Base-by-base conservation (phyloP, 148 eudicot species). In the Chenopodium album region DNA sequence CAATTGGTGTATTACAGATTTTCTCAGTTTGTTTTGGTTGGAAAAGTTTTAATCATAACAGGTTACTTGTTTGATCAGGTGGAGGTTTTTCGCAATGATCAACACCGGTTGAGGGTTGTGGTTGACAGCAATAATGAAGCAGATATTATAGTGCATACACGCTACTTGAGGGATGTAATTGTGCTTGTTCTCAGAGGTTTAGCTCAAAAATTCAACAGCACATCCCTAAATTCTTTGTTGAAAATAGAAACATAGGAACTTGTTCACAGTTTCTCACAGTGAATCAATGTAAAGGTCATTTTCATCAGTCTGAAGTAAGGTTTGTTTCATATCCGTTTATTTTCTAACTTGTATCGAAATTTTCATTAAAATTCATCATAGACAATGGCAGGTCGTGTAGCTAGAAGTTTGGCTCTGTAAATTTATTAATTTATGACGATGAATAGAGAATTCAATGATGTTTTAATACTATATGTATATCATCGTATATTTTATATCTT, bases 181-280 rank as follows among this genome's bases (percentile, higher is more conserved):
- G 99, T 92, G 80, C 98, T 96, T 64, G 98, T 96, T 78, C 85
- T 96, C 56, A 85, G 99, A 77, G 99, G 99, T 68, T 86, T 94
- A 60, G 98, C 99, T 68, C 98, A 94, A 81, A 87, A 91, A 44
- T 96, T 92, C 86, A 96, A 96, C 87, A 96, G 99, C 83, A 92
- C 95, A 41, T 96, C 99, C 31, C 94, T 96, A 37, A 96, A 96
- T 84, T 91, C 99, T 68, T 90, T 96, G 79, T 88, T 96, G 84
- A 90, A 92, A 79, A 87, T 94, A 56, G 98, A 91, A 46, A 75
- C 93, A 10, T 91, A 88, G 78, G 86, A 74, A 34, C 31, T 34
- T 76, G 47, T 72, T 52, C 23, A 20, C 54, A 19, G 46, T 29
- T 72, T 52, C 23, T 13, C 47, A 19, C 37, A 44, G 69, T n/a